phyloP scores from a whole-genome alignment of 805 yeast species.

The Candida fluviatilis region DNA sequence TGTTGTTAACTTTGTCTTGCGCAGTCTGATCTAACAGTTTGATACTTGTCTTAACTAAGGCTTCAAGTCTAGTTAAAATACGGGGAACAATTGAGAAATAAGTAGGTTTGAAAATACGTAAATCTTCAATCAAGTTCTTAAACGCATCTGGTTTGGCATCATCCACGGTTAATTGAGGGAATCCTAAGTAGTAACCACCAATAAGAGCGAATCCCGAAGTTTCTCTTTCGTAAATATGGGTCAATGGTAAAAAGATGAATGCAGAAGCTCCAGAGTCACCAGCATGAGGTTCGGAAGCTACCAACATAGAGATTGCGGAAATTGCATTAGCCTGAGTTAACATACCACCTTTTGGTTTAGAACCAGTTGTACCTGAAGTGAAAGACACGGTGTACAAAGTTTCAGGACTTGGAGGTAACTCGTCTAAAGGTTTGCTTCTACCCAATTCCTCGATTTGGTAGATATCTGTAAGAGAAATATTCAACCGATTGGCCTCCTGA shows the following conservation, averaged over 20 bases:
- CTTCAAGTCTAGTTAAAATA: conserved; percentile 36
- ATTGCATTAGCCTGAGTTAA: conserved; percentile 27
- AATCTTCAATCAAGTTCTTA: conserved; percentile 25
- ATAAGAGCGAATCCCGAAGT: conserved; percentile 16
- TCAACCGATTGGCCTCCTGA: conserved; percentile 19
- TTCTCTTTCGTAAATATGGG: conserved; percentile 35
- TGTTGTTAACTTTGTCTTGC: conserved; percentile 13
- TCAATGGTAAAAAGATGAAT: conserved; percentile 30
- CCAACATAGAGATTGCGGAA: conserved; percentile 12
- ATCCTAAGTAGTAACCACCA: conserved; percentile 26
- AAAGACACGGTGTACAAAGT: conserved; percentile 39
- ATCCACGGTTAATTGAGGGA: conserved; percentile 20
- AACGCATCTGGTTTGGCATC: conserved; percentile 16
- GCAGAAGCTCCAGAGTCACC: conserved; percentile 8
- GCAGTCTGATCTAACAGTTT: conserved; percentile 7
- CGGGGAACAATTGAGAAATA: conserved; percentile 30
- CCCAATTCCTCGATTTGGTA: conserved; percentile 31
- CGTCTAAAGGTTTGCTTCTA: conserved; percentile 26
- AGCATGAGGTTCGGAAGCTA: conserved; percentile 7
- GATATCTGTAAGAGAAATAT: conserved; percentile 29
- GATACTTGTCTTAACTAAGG: conserved; percentile 13
- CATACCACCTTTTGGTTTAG: conserved; percentile 70
- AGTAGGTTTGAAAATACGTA: conserved; percentile 23
- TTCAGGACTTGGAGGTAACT: conserved; percentile 28
- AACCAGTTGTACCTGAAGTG: conserved; percentile 67